A percentile compares a stretch with the other conserved stretches of the same genome.
Evolutionary conservation across 106 monocot genomes (phyloP).

Genomic region (Cymbidium sinense): DNA sequence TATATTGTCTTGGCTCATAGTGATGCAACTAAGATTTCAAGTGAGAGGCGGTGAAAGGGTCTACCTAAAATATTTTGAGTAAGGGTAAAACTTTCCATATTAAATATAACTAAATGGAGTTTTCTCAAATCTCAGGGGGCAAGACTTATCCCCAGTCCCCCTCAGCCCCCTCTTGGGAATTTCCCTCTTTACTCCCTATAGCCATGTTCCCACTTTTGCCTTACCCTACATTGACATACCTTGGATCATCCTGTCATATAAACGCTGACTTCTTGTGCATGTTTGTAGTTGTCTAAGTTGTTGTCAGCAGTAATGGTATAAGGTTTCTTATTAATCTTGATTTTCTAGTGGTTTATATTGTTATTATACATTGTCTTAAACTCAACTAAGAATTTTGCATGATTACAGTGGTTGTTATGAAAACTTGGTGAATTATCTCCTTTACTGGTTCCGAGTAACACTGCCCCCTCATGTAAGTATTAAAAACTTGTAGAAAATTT

Average conservation of each 20-base stretch:
- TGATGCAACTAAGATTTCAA: too few relatives aligned
- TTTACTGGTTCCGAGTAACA: slow-evolving; percentile 92
- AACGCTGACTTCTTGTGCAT: not conserved
- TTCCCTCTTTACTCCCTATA: not conserved
- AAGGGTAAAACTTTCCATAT: too few relatives aligned
- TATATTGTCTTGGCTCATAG: not conserved
- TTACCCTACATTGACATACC: not conserved
- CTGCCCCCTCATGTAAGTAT: slow-evolving; percentile 62
- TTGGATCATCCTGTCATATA: not conserved
- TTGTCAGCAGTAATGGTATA: not conserved
- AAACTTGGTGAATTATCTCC: slow-evolving; percentile 70
- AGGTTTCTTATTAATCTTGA: not conserved
- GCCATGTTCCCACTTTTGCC: not conserved
- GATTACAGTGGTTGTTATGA: slow-evolving; percentile 65
- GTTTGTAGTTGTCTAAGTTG: not conserved
- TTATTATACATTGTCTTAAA: not conserved
- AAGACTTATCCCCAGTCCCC: too few relatives aligned
- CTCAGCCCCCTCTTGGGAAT: too few relatives aligned
- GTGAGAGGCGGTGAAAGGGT: too few relatives aligned
- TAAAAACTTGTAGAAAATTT: not conserved
- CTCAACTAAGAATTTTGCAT: not conserved
- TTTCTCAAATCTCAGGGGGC: too few relatives aligned
- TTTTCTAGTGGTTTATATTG: not conserved
- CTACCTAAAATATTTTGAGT: too few relatives aligned
- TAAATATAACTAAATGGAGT: too few relatives aligned